Evolutionary conservation across 805 yeast genomes (phyloP), one percentile per base, ranked within the genome.

Genomic region (Ogataea haglerorum): DNA sequence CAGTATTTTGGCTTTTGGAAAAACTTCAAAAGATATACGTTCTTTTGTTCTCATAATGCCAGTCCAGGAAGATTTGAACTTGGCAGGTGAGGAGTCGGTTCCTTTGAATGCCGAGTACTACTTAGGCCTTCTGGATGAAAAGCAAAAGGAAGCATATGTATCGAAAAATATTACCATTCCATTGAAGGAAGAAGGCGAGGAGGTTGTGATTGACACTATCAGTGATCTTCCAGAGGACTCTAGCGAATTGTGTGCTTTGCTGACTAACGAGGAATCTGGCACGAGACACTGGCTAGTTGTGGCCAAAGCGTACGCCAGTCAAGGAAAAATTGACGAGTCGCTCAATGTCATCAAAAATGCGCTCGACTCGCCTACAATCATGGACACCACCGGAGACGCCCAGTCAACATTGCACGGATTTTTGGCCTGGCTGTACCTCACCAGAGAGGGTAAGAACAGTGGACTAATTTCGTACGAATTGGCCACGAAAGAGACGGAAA

Each of bases 161-260:
- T 47, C 61, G 8, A 48, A 48, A 12, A 58, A 53, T 32, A 55
- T 62, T 12, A 49, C 64, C 10, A 83, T 91, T 55, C 96, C 95
- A 30, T 68, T 88, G 57, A 73, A 72, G 47, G 83, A 75, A 42
- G 80, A 82, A 43, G 85, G 83, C 53, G 95, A 89, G 64, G 85
- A 87, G 46, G 96, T 91, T 48, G 83, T 87, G 38, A 77, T 93
- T 51, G 91, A 89, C 55, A 72, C 85, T 45, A 75, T 75, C 38
- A 79, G 80, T 25, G 98, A 91, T 56, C 70, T 89, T 42, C 95
- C 96, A 4, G 95, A 86, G 16, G 96, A 91, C 60, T 86, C 96
- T 4, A 73, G 78, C 32, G 98, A 93, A 56, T 71, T 93, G 47
- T 79, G 85, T 49, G 75, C 78, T 19, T 74, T 91, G 47, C 68